Evolutionary conservation across 768 basidiomycete genomes (phyloP).

Genomic region (Tubosaeta sp.): DNA sequence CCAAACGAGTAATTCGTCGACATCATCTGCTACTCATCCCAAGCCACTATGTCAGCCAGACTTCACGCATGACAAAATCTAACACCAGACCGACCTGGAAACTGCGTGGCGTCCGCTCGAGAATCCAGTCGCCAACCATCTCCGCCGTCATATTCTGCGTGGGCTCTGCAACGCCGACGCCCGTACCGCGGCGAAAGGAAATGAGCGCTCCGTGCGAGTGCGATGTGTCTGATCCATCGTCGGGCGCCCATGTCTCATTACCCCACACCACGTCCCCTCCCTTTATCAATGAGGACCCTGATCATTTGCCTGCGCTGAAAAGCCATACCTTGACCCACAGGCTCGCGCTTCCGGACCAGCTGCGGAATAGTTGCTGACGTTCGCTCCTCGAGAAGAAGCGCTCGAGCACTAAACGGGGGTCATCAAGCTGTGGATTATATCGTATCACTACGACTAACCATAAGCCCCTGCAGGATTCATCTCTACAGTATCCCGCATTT

Average conservation of each 20-base stretch:
- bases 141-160: conserved; percentile 71
- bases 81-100: conserved; percentile 56
- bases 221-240: conserved; percentile 52
- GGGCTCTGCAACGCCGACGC: conserved; percentile 12
- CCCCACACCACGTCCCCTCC: conserved; percentile 88
- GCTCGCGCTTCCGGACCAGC: conserved; percentile 92
- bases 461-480: conserved; percentile 79
- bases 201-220: conserved; percentile 81
- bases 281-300: conserved; percentile 31
- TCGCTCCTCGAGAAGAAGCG: conserved; percentile 90
- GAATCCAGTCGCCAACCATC: conserved; percentile 72
- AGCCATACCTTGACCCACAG: conserved; percentile 87
- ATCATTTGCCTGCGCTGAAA: neutral
- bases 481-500: conserved; percentile 92
- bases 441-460: conserved; percentile 36
- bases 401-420: conserved; percentile 53
- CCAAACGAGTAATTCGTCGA: conserved; percentile 83
- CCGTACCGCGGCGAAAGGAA: conserved; percentile 54
- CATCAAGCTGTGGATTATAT: neutral
- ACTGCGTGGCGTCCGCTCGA: conserved; percentile 74
- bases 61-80: neutral
- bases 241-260: conserved; percentile 67
- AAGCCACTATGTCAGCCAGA: neutral
- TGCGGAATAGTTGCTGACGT: conserved; percentile 83
- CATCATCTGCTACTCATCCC: conserved; percentile 25